Base-by-base conservation (phyloP, 2,329 filamentous ascomycete species). In the Juglanconis sp. region DNA sequence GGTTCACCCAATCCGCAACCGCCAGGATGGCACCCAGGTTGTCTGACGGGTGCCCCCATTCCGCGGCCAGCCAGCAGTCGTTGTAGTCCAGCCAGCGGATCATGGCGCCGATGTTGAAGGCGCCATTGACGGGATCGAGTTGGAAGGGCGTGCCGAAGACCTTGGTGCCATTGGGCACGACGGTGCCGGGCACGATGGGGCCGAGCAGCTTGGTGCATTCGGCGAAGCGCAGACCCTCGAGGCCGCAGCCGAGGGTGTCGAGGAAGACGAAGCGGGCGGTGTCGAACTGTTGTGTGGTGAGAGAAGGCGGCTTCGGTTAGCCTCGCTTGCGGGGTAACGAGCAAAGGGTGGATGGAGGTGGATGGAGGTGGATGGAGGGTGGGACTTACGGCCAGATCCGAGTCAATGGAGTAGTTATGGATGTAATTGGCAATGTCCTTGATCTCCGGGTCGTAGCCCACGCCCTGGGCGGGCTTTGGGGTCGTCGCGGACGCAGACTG, bases 21-120 rank as follows among this genome's bases (percentile, higher is more conserved):
- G 94, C 92, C 64, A 99, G 86, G 73, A 99, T 99, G 70, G 94
- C 95, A 65, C 95, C 95, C 68, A 99, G 78, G 82, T 99, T 99
- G 82, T 99, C 95, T 4, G 93, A 97, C 64, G 95, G 95, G 77
- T 99, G 95, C 61, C 95, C 95, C 95, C 95, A 99, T 81, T 99
- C 95, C 59, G 95, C 95, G 49, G 94, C 95, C 65, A 98, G 84
- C 95, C 94, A 99, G 86, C 95, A 98, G 85, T 99, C 95, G 77
- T 99, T 99, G 86, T 98, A 99, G 81, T 99, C 95, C 71, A 99
- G 86, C 95, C 95, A 99, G 73, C 95, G 86, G 80, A 99, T 96
- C 89, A 96, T 96, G 71, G 95, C 90, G 70, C 95, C 95, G 70
- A 99, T 98, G 84, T 98, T 98, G 86, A 99, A 98, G 65, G 95